Evolutionary conservation across 2,329 filamentous ascomycete genomes (phyloP).

Genomic region (Cephalotrichum gorgonifer): DNA sequence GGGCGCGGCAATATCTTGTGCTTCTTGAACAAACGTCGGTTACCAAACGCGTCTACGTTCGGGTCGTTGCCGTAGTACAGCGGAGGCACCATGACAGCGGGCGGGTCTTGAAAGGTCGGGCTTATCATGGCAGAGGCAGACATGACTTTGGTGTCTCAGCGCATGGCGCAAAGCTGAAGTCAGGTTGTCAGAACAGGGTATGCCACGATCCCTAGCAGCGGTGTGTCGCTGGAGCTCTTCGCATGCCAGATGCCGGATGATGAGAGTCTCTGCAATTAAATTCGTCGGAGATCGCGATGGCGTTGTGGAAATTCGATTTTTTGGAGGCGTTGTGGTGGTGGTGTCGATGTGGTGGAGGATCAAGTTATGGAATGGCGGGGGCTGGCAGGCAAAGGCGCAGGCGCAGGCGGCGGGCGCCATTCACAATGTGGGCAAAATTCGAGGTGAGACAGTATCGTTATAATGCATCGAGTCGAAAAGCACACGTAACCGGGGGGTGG

Average conservation of each 20-base stretch:
- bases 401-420: too few species aligned
- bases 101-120: slow-evolving; percentile 9
- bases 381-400: neutral
- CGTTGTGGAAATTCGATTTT: neutral
- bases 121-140: slow-evolving; percentile 1
- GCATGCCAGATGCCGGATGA: neutral
- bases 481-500: too few species aligned
- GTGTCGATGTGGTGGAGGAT: neutral
- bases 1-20: slow-evolving; percentile 33
- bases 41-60: slow-evolving; percentile 15
- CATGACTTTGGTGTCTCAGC: neutral
- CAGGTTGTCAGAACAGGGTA: neutral
- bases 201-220: neutral
- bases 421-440: neutral
- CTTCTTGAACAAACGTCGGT: slow-evolving; percentile 31
- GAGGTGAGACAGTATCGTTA: neutral
- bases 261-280: neutral
- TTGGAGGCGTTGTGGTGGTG: neutral
- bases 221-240: neutral
- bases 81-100: slow-evolving; percentile 21
- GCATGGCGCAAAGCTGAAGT: neutral
- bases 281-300: neutral
- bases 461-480: neutral
- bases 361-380: neutral
- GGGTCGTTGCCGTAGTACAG: slow-evolving; percentile 17